Conservation (phyloP, 2,329 filamentous ascomycete species). For the Xylariales sp. region DNA sequence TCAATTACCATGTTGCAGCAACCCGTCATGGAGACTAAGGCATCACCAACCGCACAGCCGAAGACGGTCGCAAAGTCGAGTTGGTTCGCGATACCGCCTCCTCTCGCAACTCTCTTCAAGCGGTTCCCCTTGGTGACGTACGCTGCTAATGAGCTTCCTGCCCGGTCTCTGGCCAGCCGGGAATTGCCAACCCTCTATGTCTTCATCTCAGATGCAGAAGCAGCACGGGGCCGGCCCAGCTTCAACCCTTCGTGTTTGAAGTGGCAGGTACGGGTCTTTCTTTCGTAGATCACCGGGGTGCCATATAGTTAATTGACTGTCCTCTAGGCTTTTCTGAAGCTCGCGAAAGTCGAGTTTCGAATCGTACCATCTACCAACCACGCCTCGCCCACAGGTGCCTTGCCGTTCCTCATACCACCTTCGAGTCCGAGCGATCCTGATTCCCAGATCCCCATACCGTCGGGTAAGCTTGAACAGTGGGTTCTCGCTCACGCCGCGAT, state of each 20-base stretch:
- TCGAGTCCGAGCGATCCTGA: slow-evolving; percentile 25
- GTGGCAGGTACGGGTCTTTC: slow-evolving; percentile 71
- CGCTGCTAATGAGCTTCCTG: slow-evolving; percentile 65
- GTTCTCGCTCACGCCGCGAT: slow-evolving; percentile 44
- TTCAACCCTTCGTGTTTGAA: slow-evolving; percentile 93
- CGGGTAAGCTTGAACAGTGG: slow-evolving; percentile 67
- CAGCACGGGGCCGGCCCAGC: slow-evolving; percentile 59
- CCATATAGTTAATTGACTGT: not conserved
- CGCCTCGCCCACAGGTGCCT: slow-evolving; percentile 80
- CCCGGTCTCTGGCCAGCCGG: slow-evolving; percentile 37
- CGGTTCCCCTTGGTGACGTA: slow-evolving; percentile 76
- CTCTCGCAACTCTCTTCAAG: slow-evolving; percentile 80
- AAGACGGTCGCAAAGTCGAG: slow-evolving; percentile 18
- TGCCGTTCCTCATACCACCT: slow-evolving; percentile 77
- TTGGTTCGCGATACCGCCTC: slow-evolving; percentile 61
- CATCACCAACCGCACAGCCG: slow-evolving; percentile 12
- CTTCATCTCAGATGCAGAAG: slow-evolving; percentile 66
- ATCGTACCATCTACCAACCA: slow-evolving; percentile 80
- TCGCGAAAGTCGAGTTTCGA: slow-evolving; percentile 64
- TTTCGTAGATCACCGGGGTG: not conserved
- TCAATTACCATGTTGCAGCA: too few species aligned
- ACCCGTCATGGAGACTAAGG: not conserved
- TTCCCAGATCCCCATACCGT: slow-evolving; percentile 44
- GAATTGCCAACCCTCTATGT: slow-evolving; percentile 63
- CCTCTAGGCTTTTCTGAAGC: slow-evolving; percentile 72